phyloP scores from a whole-genome alignment of 116 monocot genomes.

The Cymodocea nodosa region DNA sequence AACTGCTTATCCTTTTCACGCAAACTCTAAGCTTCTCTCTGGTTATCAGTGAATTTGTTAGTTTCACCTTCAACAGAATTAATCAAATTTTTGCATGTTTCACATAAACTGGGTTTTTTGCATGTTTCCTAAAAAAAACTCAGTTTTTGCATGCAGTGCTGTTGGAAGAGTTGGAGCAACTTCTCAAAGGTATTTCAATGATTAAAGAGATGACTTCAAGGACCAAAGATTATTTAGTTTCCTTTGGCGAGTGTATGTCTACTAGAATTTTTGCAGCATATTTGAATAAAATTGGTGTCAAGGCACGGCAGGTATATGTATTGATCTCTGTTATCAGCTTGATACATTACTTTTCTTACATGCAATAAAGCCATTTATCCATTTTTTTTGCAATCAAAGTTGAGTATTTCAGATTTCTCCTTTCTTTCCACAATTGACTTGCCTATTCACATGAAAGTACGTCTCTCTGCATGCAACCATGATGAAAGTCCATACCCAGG shows the following conservation, averaged over 20 bases:
- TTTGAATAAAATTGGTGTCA: constrained; percentile 75
- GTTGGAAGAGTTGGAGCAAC: constrained; percentile 78
- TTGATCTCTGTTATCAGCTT: neutral
- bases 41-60: too few species aligned
- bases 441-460: too few species aligned
- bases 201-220: constrained; percentile 94
- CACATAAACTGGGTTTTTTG: too few species aligned
- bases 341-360: neutral
- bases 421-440: too few species aligned
- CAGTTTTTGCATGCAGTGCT: constrained; percentile 31
- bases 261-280: constrained; percentile 92
- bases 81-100: too few species aligned
- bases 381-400: too few species aligned
- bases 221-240: constrained; percentile 80
- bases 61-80: neutral
- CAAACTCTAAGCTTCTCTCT: too few species aligned
- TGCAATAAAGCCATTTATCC: neutral
- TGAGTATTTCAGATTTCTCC: too few species aligned
- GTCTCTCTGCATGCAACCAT: too few species aligned
- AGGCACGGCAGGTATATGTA: constrained; percentile 83
- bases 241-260: constrained; percentile 97
- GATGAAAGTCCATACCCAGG: too few species aligned
- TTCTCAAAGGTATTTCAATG: constrained; percentile 96
- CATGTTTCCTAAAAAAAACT: too few species aligned
- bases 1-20: too few species aligned